phyloP scores from a whole-genome alignment of 2,329 filamentous ascomycete genomes.

The Fusarium redolens region DNA sequence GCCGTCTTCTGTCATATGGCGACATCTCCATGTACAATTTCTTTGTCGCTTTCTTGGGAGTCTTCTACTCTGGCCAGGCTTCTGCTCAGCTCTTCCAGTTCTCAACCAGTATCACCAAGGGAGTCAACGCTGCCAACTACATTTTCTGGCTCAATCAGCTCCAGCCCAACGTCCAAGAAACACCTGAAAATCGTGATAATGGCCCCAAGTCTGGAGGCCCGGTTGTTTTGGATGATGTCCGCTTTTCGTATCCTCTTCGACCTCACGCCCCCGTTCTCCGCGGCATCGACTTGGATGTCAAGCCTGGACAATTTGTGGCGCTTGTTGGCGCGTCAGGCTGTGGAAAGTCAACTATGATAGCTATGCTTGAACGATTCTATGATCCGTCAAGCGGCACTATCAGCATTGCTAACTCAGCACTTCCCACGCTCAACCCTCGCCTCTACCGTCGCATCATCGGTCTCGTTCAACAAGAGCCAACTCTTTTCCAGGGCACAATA shows the following conservation, averaged over 20 bases:
- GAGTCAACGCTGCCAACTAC: slow-evolving; percentile 61
- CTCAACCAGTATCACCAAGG: slow-evolving; percentile 65
- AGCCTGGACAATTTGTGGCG: slow-evolving; percentile 62
- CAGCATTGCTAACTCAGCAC: slow-evolving; percentile 56
- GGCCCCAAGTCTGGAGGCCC: slow-evolving; percentile 49
- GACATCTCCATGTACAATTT: slow-evolving; percentile 65
- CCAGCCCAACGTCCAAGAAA: slow-evolving; percentile 57
- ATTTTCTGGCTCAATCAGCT: slow-evolving; percentile 60
- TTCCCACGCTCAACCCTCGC: slow-evolving; percentile 57
- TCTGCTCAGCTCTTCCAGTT: slow-evolving; percentile 57
- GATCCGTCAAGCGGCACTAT: slow-evolving; percentile 59
- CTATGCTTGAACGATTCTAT: slow-evolving; percentile 61
- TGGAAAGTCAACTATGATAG: slow-evolving; percentile 71
- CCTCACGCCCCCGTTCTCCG: slow-evolving; percentile 55
- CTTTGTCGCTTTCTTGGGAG: slow-evolving; percentile 62
- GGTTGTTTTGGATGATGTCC: slow-evolving; percentile 65
- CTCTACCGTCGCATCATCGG: slow-evolving; percentile 64
- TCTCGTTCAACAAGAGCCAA: slow-evolving; percentile 69
- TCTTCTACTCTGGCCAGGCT: slow-evolving; percentile 59
- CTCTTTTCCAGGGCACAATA: slow-evolving; percentile 82
- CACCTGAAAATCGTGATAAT: slow-evolving; percentile 52
- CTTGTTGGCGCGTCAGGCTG: slow-evolving; percentile 65
- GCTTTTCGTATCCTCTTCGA: slow-evolving; percentile 71
- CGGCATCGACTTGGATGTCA: slow-evolving; percentile 52
- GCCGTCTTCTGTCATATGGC: slow-evolving; percentile 50